Evolutionary conservation across 2,329 filamentous ascomycete genomes (phyloP).

Genomic region (Fonsecaea pedrosoi): DNA sequence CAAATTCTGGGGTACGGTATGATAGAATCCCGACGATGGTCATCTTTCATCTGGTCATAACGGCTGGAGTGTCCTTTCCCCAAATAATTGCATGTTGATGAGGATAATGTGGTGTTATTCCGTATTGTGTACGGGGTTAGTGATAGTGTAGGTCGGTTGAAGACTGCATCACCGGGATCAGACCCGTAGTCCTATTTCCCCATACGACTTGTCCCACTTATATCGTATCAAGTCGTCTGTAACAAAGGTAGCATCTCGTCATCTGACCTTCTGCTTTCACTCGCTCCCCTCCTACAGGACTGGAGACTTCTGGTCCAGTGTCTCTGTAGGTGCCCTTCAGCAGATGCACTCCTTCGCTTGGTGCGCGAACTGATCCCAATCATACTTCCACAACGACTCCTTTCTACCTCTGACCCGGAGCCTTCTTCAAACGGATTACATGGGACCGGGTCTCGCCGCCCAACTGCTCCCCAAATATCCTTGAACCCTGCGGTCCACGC

Average conservation of each 20-base stretch:
- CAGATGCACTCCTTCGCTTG: conserved; percentile 23
- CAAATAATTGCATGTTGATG: neutral
- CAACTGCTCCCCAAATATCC: neutral
- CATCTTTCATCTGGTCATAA: neutral
- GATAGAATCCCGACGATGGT: neutral
- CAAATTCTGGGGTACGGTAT: neutral
- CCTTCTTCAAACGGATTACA: neutral
- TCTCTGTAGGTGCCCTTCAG: neutral
- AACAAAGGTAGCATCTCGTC: conserved; percentile 30
- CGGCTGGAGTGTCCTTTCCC: neutral
- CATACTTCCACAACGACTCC: conserved; percentile 31
- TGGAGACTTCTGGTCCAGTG: neutral
- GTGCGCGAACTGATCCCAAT: conserved; percentile 33
- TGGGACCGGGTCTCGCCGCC: neutral
- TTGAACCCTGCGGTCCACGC: neutral
- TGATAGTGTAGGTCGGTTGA: neutral
- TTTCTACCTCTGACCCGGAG: neutral
- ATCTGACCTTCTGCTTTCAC: conserved; percentile 11
- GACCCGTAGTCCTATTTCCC: neutral
- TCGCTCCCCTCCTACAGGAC: neutral
- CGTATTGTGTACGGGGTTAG: neutral
- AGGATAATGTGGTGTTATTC: conserved; percentile 4
- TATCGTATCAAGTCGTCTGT: conserved; percentile 13
- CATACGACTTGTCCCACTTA: neutral
- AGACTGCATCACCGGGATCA: neutral